Evolutionary conservation across 305 asterid genomes (phyloP).

Genomic region (Solanum chacoense): DNA sequence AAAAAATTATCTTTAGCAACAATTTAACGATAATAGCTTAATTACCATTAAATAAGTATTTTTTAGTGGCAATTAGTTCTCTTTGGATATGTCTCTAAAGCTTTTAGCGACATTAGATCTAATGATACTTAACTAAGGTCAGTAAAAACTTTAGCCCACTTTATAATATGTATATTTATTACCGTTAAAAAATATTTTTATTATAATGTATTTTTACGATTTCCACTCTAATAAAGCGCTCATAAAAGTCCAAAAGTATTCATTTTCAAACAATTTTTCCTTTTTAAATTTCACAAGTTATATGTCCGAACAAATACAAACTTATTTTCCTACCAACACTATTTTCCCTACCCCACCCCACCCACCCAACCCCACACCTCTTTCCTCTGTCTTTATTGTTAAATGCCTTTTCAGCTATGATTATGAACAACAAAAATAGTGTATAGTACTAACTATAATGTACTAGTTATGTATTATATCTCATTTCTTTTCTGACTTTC

Average conservation of each 20-base stretch:
- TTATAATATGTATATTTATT: no score
- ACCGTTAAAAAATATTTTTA: rapidly evolving
- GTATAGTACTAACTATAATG: background rate
- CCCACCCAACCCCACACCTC: background rate
- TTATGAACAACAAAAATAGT: background rate
- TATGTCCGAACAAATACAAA: background rate
- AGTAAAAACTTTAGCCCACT: no score
- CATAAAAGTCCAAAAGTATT: background rate
- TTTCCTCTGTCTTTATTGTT: background rate
- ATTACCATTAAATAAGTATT: no score
- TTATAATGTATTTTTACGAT: background rate
- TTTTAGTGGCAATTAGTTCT: no score
- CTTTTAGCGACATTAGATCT: no score
- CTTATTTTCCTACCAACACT: background rate
- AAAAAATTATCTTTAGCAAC: no score
- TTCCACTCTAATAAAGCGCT: background rate
- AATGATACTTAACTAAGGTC: no score
- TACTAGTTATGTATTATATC: background rate
- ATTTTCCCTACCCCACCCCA: background rate
- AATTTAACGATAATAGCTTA: no score
- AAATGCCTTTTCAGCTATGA: background rate
- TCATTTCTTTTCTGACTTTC: background rate
- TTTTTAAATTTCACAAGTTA: background rate
- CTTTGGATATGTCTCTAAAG: no score
- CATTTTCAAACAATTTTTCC: no score